Percentiles rank a stretch among this genome's conserved stretches.
Evolutionary conservation across 1,284 basidiomycete genomes (phyloP).

Genomic region (Ustilago sp.): DNA sequence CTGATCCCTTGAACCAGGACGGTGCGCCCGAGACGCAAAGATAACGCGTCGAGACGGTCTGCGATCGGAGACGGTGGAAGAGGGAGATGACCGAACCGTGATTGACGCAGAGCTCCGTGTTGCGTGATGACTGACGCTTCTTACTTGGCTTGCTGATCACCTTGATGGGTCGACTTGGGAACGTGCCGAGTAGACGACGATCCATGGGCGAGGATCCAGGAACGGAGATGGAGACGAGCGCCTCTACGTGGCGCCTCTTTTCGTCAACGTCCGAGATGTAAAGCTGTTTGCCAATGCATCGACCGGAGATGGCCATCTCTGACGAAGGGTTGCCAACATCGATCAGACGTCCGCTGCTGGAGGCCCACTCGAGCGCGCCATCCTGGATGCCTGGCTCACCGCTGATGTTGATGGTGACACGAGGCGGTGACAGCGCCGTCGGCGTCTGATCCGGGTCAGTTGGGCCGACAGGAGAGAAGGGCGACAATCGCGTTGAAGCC

Average conservation of each 20-base stretch:
- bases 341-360: conserved; percentile 82
- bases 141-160: conserved; percentile 81
- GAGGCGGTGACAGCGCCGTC: conserved; percentile 80
- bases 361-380: conserved; percentile 85
- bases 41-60: conserved; percentile 79
- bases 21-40: conserved; percentile 90
- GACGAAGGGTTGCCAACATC: conserved; percentile 76
- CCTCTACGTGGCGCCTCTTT: conserved; percentile 62
- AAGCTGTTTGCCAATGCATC: conserved; percentile 88
- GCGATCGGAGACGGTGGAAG: conserved; percentile 92
- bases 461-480: conserved; percentile 59
- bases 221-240: conserved; percentile 77
- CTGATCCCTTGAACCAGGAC: conserved; percentile 65
- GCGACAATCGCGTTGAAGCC: conserved; percentile 63
- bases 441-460: conserved; percentile 44
- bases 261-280: conserved; percentile 83
- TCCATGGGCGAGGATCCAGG: conserved; percentile 76
- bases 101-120: conserved; percentile 90
- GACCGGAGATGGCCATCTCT: conserved; percentile 72
- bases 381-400: conserved; percentile 86
- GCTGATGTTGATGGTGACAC: conserved; percentile 89
- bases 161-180: conserved; percentile 91
- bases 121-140: conserved; percentile 86
- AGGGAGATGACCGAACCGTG: conserved; percentile 94
- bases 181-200: conserved; percentile 78